Evolutionary conservation across 176 grass and related monocot genomes (phyloP).

Genomic region (sorghum (Sorghum bicolor)): Sorghum_bicolor_NCBIv3 NC_012871.2:64708501-64709000

Average conservation of each 20-base stretch:
- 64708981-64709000: not conserved
- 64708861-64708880: not conserved
- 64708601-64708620: not conserved
- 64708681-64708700: not conserved
- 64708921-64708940: not conserved
- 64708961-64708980: not conserved
- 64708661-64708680: not conserved
- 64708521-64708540: slow-evolving; percentile 84
- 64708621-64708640: not conserved
- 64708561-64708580: not conserved
- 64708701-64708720: not conserved
- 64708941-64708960: not conserved
- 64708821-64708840: not conserved
- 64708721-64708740: not conserved
- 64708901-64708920: not conserved
- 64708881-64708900: not conserved
- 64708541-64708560: slow-evolving; percentile 82
- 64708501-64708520: slow-evolving; percentile 86
- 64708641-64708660: not conserved
- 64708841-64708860: not conserved
- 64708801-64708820: not conserved
- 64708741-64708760: not conserved
- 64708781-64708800: not conserved
- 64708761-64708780: not conserved
- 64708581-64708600: not conserved